These are phyloP conservation scores for Acer campestre DNA, from an alignment of 345 rosid species.

Conservation along the genomic window DNA sequence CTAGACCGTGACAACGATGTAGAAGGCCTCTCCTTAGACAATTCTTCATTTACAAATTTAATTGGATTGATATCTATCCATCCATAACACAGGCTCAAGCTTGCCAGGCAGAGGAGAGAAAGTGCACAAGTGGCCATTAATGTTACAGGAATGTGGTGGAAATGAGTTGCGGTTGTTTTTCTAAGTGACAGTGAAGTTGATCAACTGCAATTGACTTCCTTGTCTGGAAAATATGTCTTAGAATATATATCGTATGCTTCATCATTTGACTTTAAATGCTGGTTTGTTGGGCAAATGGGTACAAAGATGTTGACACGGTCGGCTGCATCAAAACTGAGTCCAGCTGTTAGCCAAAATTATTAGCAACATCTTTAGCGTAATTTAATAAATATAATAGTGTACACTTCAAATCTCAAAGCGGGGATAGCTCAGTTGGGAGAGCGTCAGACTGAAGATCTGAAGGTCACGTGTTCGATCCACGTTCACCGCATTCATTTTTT, in stretches of 20 bases:
- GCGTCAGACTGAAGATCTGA: slow-evolving; percentile 99
- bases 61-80: slow-evolving; percentile 12
- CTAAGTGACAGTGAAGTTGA: not conserved
- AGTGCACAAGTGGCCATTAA: slow-evolving; percentile 4
- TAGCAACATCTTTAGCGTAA: too few relatives aligned
- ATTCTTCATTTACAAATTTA: slow-evolving; percentile 1
- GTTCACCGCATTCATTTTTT: slow-evolving; percentile 63
- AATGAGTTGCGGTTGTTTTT: not conserved
- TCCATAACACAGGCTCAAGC: slow-evolving; percentile 1
- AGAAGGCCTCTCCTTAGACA: slow-evolving; percentile 7
- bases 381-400: too few relatives aligned
- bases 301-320: not conserved
- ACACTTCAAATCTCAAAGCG: slow-evolving; percentile 22
- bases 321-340: not conserved
- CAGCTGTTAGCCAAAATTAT: not conserved
- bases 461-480: slow-evolving; percentile 98
- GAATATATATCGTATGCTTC: too few relatives aligned
- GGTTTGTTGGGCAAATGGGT: not conserved
- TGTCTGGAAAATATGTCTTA: too few relatives aligned
- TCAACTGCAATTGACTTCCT: slow-evolving; percentile 10
- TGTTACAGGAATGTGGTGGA: not conserved
- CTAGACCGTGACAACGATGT: not conserved
- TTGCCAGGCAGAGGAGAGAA: slow-evolving; percentile 12
- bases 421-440: slow-evolving; percentile 98
- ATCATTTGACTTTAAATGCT: slow-evolving; percentile 6